Base-by-base conservation (phyloP, 2,329 filamentous ascomycete genomes). In the Pseudonectria foliicola region DNA sequence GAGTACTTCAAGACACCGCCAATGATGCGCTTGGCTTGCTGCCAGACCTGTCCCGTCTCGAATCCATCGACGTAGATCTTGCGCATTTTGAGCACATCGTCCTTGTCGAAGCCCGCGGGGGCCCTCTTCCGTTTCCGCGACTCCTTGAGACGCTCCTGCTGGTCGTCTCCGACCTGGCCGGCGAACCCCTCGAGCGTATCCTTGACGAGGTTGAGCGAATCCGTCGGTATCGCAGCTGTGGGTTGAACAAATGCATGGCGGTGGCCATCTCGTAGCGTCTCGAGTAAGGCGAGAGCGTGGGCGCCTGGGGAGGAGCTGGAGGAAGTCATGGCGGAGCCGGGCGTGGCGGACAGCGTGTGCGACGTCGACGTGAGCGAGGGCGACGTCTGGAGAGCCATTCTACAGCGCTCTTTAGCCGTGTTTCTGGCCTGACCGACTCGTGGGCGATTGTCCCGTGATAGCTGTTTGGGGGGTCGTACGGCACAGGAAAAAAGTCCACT, bases 31-130 rank as follows among this genome's bases (percentile, higher is more conserved):
- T 80, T 82, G 7, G 87, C 84, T 64, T 98, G 92, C 60, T 95
- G 86, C 85, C 90, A 98, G 28, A 98, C 80, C 61, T 96, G 90
- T 13, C 81, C 77, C 10, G 85, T 81, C 50, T 84, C 85, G 49
- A 96, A 95, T 0, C 90, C 92, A 38, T 94, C 79, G 6, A 87
- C 69, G 56, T 95, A 85, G 12, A 98, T 68, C 60, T 85, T 88
- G 50, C 84, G 81, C 51, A 95, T 67, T 51, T 87, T 87, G 44
- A 95, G 55, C 2, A 83, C 65, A 45, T 75, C 61, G 33, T 70
- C 63, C 16, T 62, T 63, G 4, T 58, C 61, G 16, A 21, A 21
- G 8, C 18, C 18, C 5, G 60, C 59, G 29, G 71, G 68, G 7
- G 69, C 70, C 46, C 85, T 71, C 68, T 92, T 94, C 43, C 85